Percentiles rank a stretch among this genome's conserved stretches.
These are phyloP conservation scores for Phytopythium litorale DNA, from an alignment of 352 stramenopile species.

Conservation along the genomic window DNA sequence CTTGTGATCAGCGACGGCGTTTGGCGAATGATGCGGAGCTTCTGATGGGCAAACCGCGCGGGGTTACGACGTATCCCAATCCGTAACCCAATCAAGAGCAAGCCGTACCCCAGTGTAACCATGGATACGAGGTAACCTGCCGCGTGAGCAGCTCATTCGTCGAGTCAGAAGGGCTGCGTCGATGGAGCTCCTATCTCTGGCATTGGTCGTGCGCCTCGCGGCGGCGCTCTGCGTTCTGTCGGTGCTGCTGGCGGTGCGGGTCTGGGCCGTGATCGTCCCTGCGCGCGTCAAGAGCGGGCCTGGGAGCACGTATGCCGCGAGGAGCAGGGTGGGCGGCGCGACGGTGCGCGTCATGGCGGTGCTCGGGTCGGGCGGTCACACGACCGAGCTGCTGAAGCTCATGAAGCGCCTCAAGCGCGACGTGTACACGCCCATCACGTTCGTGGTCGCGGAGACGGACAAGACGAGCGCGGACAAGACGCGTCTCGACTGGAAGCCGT, in stretches of 20 bases:
- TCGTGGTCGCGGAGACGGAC: slow-evolving; percentile 90
- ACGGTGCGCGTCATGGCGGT: slow-evolving; percentile 70
- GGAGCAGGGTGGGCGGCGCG: neutral
- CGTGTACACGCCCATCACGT: slow-evolving; percentile 83
- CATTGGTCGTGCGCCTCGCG: neutral
- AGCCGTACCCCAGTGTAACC: neutral
- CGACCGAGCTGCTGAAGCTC: slow-evolving; percentile 94
- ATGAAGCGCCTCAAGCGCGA: slow-evolving; percentile 77
- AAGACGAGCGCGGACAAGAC: slow-evolving; percentile 86
- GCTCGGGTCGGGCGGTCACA: slow-evolving; percentile 90
- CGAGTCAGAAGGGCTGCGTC: neutral
- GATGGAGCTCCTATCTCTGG: slow-evolving; percentile 20
- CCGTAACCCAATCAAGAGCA: too few relatives aligned
- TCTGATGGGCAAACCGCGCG: neutral
- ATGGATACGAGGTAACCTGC: neutral
- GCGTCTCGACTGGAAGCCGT: slow-evolving; percentile 56
- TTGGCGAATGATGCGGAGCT: neutral
- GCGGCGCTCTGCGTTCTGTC: slow-evolving; percentile 12
- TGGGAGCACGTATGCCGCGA: slow-evolving; percentile 7
- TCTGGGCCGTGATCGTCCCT: slow-evolving; percentile 30
- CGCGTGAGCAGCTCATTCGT: neutral
- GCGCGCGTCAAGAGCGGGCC: slow-evolving; percentile 16
- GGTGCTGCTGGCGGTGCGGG: slow-evolving; percentile 17
- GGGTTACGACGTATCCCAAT: neutral
- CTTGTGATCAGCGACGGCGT: neutral